These are phyloP conservation scores for Thielaviopsis euricoi DNA, from an alignment of 2,329 filamentous ascomycete species.

Conservation along the genomic window DNA sequence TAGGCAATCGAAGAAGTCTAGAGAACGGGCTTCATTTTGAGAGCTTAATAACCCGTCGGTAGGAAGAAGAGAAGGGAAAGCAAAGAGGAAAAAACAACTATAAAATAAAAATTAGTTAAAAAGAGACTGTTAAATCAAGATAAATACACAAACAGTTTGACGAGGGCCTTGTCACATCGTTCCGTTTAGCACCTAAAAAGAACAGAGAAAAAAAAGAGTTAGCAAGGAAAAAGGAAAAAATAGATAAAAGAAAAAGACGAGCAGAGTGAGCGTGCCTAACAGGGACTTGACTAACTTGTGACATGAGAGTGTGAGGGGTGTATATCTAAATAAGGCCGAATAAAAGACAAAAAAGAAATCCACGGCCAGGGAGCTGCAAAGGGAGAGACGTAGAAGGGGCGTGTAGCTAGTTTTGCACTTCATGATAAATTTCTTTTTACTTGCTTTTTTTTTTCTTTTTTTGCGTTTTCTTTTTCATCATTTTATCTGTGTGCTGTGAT, in stretches of 20 bases:
- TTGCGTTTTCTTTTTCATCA: too few relatives aligned
- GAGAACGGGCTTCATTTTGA: neutral
- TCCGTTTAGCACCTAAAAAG: too few relatives aligned
- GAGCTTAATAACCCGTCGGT: too few relatives aligned
- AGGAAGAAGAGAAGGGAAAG: too few relatives aligned
- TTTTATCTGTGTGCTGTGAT: too few relatives aligned
- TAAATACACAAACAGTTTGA: neutral
- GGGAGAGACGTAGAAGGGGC: neutral
- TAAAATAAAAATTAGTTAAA: too few relatives aligned
- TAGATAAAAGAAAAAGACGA: conserved; percentile 15
- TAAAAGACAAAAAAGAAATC: neutral
- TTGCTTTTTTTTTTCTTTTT: neutral
- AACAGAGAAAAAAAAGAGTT: too few relatives aligned
- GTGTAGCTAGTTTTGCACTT: neutral
- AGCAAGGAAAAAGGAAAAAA: conserved; percentile 10
- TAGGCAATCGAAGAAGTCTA: neutral
- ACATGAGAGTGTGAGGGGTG: neutral
- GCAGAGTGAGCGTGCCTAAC: conserved; percentile 1
- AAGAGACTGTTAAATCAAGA: neutral
- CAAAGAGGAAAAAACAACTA: neutral
- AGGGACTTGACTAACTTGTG: neutral
- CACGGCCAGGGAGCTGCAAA: neutral
- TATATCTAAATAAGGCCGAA: neutral
- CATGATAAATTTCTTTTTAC: neutral
- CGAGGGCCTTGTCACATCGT: neutral